Base-by-base conservation (phyloP, 768 basidiomycete species). In the Rhizopogon vesiculosus region DNA sequence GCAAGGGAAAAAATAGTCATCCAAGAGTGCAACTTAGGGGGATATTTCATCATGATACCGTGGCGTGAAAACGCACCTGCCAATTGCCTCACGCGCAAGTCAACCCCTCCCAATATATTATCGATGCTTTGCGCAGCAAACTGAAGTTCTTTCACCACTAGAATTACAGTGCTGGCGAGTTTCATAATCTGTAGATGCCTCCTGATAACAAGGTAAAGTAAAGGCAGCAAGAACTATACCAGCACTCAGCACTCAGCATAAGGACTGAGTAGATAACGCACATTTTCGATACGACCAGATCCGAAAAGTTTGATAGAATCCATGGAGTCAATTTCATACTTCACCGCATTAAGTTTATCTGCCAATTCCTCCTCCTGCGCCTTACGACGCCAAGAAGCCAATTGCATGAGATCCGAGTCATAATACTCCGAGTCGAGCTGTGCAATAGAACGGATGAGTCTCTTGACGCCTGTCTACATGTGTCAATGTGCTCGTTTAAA, bases 131-230 rank as follows among this genome's bases (percentile, higher is more conserved):
- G 46, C 15, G 33, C 19, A 16, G 46, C 46, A 35, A 2, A 35
- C 5, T 35, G 33, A 9, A 72, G 50, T 33, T 72, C 69, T 48
- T 66, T 61, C 7, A 61, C 58, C n/a, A 72, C 60, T 0, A 74
- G 41, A 3, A 70, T 53, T 2, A 60, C 59, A 10, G 41, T 67
- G 22, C 60, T 58, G 6, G 64, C 65, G 5, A 70, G 53, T 19
- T 64, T 62, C 38, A 76, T 60, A 25, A 72, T 67, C 41, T 69
- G 62, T 29, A 72, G 60, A 60, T 75, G 70, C 31, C 70, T 64
- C 42, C 66, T 61, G 22, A 74, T 56, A 0, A 74, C 60, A 0
- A 76, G 64, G 51, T 69, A 70, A 1, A 75, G 53, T n/a, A 75
- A 58, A 0, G 74, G 72, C 3, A 73, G 62, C 8, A 74, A 42